Evolutionary conservation across 2,329 filamentous ascomycete genomes (phyloP).

Genomic region (Pyricularia grisea): DNA sequence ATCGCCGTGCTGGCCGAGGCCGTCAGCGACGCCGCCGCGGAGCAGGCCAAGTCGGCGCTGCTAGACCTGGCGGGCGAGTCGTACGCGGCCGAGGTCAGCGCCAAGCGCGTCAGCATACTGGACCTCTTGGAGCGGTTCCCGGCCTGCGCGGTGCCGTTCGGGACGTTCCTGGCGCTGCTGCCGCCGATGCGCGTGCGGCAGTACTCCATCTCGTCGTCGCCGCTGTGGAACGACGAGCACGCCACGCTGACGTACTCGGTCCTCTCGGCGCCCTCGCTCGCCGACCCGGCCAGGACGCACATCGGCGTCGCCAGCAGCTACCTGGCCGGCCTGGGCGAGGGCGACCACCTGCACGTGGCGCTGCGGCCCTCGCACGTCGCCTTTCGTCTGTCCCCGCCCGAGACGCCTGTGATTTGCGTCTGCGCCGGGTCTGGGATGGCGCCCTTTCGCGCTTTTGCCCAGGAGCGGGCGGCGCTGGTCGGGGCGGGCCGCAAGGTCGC

Average conservation of each 20-base stretch:
- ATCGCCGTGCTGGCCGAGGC: conserved; percentile 21
- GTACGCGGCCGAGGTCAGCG: conserved; percentile 37
- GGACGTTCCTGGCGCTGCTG: conserved; percentile 60
- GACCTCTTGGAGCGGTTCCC: conserved; percentile 60
- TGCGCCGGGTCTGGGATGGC: conserved; percentile 47
- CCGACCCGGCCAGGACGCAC: conserved; percentile 33
- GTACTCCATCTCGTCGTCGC: conserved; percentile 71
- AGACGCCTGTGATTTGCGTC: conserved; percentile 40
- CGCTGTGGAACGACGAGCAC: conserved; percentile 44
- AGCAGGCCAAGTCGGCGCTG: conserved; percentile 27
- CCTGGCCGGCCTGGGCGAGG: conserved; percentile 36
- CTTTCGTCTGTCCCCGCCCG: conserved; percentile 39
- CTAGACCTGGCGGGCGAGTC: conserved; percentile 33
- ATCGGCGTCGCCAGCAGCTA: conserved; percentile 54
- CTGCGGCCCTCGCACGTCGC: conserved; percentile 30
- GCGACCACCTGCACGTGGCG: conserved; percentile 40
- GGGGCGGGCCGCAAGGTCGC: conserved; percentile 43
- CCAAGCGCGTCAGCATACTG: conserved; percentile 54
- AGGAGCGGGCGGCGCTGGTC: conserved; percentile 47
- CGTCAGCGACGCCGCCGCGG: conserved; percentile 9
- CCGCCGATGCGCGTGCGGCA: conserved; percentile 71
- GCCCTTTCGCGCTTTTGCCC: conserved; percentile 53
- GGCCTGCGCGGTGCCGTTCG: conserved; percentile 50
- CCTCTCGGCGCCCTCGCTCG: conserved; percentile 44
- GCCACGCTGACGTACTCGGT: conserved; percentile 62